Conservation (phyloP, 1,139 yeast genomes). For the Taphrina wiesneri region DNA sequence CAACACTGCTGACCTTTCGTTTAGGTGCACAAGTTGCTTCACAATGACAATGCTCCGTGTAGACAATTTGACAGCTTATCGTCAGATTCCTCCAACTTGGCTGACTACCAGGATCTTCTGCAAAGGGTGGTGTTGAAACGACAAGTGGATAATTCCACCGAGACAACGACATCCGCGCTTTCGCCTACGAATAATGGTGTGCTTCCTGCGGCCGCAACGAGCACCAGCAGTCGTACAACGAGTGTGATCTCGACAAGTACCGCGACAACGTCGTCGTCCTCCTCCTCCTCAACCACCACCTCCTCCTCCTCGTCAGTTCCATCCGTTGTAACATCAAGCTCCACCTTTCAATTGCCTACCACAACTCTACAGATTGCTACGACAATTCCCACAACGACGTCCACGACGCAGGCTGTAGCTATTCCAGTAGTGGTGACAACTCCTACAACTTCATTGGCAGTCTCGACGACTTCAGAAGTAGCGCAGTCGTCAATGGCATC, state of each 20-base stretch:
- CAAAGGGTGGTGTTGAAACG: background rate
- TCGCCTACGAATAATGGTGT: background rate
- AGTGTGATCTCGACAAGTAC: background rate
- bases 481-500: background rate
- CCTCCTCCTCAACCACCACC: background rate
- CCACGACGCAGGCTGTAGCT: background rate
- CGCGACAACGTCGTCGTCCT: too few relatives aligned
- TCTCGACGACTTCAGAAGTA: background rate
- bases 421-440: background rate
- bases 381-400: background rate
- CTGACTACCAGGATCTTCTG: background rate
- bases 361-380: too few relatives aligned
- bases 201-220: background rate
- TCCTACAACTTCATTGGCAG: background rate
- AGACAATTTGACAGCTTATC: background rate
- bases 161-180: background rate
- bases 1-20: background rate
- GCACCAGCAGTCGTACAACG: background rate
- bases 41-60: constrained; percentile 6
- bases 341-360: too few relatives aligned
- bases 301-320: background rate
- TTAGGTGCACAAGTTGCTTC: background rate
- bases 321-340: too few relatives aligned
- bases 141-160: constrained; percentile 11
- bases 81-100: background rate